These are phyloP conservation scores for Lactarius evosmus DNA, from an alignment of 768 basidiomycete genomes.

Conservation along the genomic window DNA sequence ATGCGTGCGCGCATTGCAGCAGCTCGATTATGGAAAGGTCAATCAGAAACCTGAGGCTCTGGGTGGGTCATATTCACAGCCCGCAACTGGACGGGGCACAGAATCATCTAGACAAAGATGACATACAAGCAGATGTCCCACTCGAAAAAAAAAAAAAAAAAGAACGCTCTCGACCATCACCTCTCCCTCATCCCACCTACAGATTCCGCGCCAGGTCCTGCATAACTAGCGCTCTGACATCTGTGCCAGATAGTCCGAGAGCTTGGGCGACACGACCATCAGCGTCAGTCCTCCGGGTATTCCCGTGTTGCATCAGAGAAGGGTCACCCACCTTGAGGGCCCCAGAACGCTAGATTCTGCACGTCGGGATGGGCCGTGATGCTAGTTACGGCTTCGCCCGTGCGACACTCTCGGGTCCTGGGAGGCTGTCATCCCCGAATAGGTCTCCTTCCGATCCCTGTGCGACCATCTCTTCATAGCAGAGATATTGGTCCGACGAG, in stretches of 20 bases:
- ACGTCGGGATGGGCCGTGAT: slow-evolving; percentile 85
- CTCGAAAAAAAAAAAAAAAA: background rate
- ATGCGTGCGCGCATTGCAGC: background rate
- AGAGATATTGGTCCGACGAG: slow-evolving; percentile 95
- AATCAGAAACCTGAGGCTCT: background rate
- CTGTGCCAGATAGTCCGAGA: slow-evolving; percentile 57
- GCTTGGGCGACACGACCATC: slow-evolving; percentile 25
- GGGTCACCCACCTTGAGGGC: slow-evolving; percentile 68
- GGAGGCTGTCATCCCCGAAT: slow-evolving; percentile 47
- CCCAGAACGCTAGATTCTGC: slow-evolving; percentile 73
- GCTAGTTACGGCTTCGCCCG: slow-evolving; percentile 68
- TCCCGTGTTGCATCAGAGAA: slow-evolving; percentile 4
- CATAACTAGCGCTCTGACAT: slow-evolving; percentile 31
- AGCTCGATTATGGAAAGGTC: background rate
- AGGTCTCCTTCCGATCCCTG: slow-evolving; percentile 54
- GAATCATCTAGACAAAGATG: slow-evolving; percentile 4
- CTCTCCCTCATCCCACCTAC: background rate
- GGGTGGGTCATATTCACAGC: background rate
- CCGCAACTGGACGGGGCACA: background rate
- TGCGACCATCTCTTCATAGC: slow-evolving; percentile 56
- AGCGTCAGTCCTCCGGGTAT: slow-evolving; percentile 7
- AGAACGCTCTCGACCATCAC: background rate
- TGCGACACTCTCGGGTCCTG: slow-evolving; percentile 60
- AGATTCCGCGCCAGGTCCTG: background rate
- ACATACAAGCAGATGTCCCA: background rate